These are phyloP conservation scores for Hymenoscyphus salicellus DNA, from an alignment of 2,329 filamentous ascomycete species.

Conservation along the genomic window DNA sequence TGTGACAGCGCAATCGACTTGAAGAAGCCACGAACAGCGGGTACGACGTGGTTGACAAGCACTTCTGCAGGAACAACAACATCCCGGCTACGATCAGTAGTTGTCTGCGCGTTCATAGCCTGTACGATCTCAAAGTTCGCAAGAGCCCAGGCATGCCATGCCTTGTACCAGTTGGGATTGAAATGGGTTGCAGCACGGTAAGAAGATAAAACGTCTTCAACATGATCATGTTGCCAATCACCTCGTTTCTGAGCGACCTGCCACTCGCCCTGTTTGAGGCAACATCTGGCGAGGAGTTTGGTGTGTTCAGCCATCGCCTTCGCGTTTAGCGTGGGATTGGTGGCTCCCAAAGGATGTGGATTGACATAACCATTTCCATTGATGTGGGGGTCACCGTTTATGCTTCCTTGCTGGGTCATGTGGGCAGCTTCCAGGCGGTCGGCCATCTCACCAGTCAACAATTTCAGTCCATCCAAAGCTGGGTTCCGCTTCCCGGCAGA, in stretches of 20 bases:
- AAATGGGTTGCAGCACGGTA: constrained; percentile 91
- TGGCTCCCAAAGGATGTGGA: constrained; percentile 39
- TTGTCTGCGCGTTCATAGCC: constrained; percentile 49
- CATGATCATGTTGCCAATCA: constrained; percentile 83
- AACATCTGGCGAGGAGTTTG: constrained; percentile 86
- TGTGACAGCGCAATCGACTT: constrained; percentile 90
- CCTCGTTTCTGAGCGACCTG: constrained; percentile 80
- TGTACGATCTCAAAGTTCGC: constrained; percentile 99
- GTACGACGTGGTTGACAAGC: constrained; percentile 84
- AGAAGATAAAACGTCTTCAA: constrained; percentile 84
- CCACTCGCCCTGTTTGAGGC: constrained; percentile 95
- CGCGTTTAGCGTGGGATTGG: constrained; percentile 22
- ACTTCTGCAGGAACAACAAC: constrained; percentile 57
- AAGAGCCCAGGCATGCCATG: constrained; percentile 97
- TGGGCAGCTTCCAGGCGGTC: constrained; percentile 33
- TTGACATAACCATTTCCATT: constrained; percentile 40
- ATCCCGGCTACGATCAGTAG: constrained; percentile 25
- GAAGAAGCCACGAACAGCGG: constrained; percentile 94
- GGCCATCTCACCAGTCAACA: constrained; percentile 60
- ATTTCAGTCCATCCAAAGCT: constrained; percentile 55
- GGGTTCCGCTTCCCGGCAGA: constrained; percentile 69
- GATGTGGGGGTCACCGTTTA: constrained; percentile 38
- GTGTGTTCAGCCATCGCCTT: constrained; percentile 58
- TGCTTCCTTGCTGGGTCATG: constrained; percentile 26
- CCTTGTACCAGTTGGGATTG: constrained; percentile 96